Evolutionary conservation across 83 land plant species (phyloP).

Genomic region (Thuja plicata): DNA sequence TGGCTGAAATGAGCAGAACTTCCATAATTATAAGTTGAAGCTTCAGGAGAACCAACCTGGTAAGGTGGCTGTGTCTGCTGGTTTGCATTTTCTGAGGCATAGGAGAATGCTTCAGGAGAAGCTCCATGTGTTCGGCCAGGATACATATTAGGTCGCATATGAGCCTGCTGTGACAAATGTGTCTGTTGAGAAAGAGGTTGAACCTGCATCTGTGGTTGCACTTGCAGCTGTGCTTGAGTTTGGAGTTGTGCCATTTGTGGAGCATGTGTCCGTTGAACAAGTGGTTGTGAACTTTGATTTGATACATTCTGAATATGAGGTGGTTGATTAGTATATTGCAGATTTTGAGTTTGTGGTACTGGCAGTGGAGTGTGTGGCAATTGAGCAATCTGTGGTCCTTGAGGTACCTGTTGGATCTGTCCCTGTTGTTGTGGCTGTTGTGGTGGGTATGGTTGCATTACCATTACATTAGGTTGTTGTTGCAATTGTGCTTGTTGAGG

Average conservation of each 20-base stretch:
- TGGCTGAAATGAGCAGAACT: not conserved
- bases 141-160: not conserved
- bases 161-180: slow-evolving; percentile 12
- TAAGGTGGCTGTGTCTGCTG: slow-evolving; percentile 14
- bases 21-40: slow-evolving; percentile 10
- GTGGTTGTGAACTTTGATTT: slow-evolving; percentile 12
- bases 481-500: slow-evolving; percentile 15
- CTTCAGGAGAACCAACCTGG: slow-evolving; percentile 20
- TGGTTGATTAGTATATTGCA: slow-evolving; percentile 21
- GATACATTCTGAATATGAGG: slow-evolving; percentile 6
- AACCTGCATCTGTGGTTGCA: slow-evolving; percentile 15
- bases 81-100: slow-evolving; percentile 5
- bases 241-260: slow-evolving; percentile 26
- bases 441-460: slow-evolving; percentile 29
- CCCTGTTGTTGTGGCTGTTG: slow-evolving; percentile 25
- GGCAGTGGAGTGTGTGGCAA: not conserved
- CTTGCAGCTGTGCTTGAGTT: slow-evolving; percentile 27
- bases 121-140: slow-evolving; percentile 8
- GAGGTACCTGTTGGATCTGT: slow-evolving; percentile 16
- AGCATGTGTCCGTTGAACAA: slow-evolving; percentile 3
- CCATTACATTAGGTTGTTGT: slow-evolving; percentile 19
- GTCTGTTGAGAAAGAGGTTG: slow-evolving; percentile 12
- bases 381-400: not conserved
- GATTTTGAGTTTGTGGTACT: slow-evolving; percentile 12
- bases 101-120: slow-evolving; percentile 11